Evolutionary conservation across 768 basidiomycete species (phyloP).

Genomic region (Phlebiopsis gigantea): DNA sequence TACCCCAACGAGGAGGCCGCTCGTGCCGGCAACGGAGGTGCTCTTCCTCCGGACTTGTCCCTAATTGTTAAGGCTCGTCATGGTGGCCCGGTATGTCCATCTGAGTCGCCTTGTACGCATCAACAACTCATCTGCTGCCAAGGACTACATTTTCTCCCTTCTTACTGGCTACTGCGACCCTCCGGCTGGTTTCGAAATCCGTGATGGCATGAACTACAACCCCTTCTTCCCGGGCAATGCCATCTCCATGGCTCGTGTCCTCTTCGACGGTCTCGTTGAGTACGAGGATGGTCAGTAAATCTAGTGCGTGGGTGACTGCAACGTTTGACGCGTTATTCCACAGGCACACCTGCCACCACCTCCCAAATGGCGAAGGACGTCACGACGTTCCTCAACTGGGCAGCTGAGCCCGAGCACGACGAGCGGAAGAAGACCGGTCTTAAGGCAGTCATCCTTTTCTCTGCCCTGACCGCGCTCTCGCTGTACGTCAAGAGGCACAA

Average conservation of each 20-base stretch:
- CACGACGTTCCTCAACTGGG: slow-evolving; percentile 91
- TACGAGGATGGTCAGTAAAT: slow-evolving; percentile 78
- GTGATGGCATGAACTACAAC: slow-evolving; percentile 98
- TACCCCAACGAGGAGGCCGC: slow-evolving; percentile 99
- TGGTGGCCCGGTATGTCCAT: slow-evolving; percentile 77
- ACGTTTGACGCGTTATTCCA: not conserved
- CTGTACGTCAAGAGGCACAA: slow-evolving; percentile 95
- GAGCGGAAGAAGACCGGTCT: slow-evolving; percentile 95
- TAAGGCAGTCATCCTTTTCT: slow-evolving; percentile 93
- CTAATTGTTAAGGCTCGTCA: slow-evolving; percentile 98
- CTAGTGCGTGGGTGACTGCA: not conserved
- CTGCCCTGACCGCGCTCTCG: slow-evolving; percentile 71
- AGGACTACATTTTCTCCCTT: slow-evolving; percentile 98
- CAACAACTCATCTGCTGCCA: not conserved
- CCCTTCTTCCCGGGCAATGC: slow-evolving; percentile 99
- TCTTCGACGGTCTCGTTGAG: slow-evolving; percentile 95
- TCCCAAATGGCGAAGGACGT: slow-evolving; percentile 99
- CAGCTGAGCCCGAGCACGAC: slow-evolving; percentile 97
- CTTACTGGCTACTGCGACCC: slow-evolving; percentile 96
- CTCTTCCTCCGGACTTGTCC: slow-evolving; percentile 94
- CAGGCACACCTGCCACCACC: slow-evolving; percentile 92
- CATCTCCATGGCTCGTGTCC: slow-evolving; percentile 95
- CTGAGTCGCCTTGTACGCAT: not conserved
- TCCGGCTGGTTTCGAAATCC: slow-evolving; percentile 90
- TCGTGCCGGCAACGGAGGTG: slow-evolving; percentile 88